Evolutionary conservation across 495 filamentous ascomycete genomes (phyloP).

Genomic region (Aspergillus asperescens): DNA sequence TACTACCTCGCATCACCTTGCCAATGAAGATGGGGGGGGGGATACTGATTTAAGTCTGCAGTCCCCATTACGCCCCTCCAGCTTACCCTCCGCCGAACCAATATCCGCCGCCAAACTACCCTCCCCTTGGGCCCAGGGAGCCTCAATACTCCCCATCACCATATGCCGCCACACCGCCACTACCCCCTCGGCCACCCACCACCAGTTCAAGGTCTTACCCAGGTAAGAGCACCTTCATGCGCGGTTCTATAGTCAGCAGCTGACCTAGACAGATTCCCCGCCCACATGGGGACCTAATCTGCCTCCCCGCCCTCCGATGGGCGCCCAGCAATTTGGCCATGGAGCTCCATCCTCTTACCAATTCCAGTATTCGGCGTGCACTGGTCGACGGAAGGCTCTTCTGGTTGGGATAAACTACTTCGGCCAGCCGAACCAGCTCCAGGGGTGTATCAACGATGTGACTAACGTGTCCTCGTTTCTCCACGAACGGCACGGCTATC

Average conservation of each 20-base stretch:
- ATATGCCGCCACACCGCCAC: slow-evolving; percentile 17
- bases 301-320: slow-evolving; percentile 38
- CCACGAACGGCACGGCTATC: slow-evolving; percentile 78
- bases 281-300: slow-evolving; percentile 22
- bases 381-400: slow-evolving; percentile 82
- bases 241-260: not conserved
- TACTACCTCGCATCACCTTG: not conserved
- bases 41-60: not conserved
- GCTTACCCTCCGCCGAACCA: slow-evolving; percentile 16
- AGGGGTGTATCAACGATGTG: slow-evolving; percentile 97
- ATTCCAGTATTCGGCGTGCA: slow-evolving; percentile 89
- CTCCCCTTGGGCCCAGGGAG: slow-evolving; percentile 8
- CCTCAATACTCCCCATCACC: slow-evolving; percentile 15
- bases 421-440: slow-evolving; percentile 76
- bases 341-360: slow-evolving; percentile 74
- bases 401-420: slow-evolving; percentile 98
- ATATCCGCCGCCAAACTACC: slow-evolving; percentile 16
- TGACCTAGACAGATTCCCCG: slow-evolving; percentile 9
- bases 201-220: slow-evolving; percentile 13
- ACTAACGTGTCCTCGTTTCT: slow-evolving; percentile 94
- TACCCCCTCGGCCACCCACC: slow-evolving; percentile 16
- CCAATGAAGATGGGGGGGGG: too few species aligned
- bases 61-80: slow-evolving; percentile 18
- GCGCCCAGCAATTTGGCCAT: slow-evolving; percentile 56
- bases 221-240: slow-evolving; percentile 2